Conservation (phyloP, 148 eudicot genomes). For the Amaranthus hypochondriacus region DNA sequence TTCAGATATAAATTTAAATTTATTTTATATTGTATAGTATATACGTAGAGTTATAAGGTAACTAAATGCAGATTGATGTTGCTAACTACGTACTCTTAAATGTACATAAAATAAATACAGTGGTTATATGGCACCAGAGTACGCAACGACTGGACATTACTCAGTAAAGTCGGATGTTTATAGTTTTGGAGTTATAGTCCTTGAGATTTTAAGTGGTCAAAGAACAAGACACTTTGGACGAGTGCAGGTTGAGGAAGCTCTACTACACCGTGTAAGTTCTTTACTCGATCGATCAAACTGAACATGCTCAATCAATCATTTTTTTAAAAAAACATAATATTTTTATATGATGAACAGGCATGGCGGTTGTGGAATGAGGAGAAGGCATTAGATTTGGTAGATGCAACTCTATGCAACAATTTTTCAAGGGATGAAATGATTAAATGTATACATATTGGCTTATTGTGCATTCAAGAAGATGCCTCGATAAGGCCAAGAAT, state of each 20-base stretch:
- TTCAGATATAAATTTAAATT: no score
- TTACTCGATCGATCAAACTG: background rate
- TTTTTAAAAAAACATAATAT: background rate
- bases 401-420: constrained; percentile 7
- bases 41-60: no score
- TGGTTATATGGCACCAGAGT: constrained; percentile 36
- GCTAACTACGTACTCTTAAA: no score
- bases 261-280: constrained; percentile 17
- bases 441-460: constrained; percentile 25
- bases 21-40: no score
- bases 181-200: constrained; percentile 30
- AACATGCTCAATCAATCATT: background rate
- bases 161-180: constrained; percentile 28
- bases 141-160: constrained; percentile 26
- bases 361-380: constrained; percentile 30
- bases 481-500: constrained; percentile 19
- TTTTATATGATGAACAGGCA: constrained; percentile 2
- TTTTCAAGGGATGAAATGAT: constrained; percentile 12
- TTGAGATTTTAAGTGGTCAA: constrained; percentile 28
- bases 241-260: constrained; percentile 4
- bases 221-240: constrained; percentile 10
- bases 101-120: background rate
- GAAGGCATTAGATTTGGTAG: constrained; percentile 16
- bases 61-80: no score
- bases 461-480: constrained; percentile 28